Evolutionary conservation across 163 green algal species (phyloP).

Genomic region (Scenedesmus sp.): DNA sequence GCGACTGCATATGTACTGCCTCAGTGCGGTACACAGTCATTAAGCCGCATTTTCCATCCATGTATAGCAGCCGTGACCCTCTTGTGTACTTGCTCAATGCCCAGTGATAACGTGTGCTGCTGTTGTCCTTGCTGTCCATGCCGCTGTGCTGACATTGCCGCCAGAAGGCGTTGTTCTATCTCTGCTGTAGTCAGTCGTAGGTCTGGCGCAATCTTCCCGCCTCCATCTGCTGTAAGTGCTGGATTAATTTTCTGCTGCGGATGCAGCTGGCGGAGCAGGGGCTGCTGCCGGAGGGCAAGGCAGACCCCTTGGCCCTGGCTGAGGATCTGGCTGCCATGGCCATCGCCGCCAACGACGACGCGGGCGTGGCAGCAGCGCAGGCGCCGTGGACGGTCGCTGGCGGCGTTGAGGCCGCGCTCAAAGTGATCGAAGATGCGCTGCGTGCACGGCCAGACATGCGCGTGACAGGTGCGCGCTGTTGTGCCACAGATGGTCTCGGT

Average conservation of each 20-base stretch:
- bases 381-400: slow-evolving; percentile 39
- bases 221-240: neutral
- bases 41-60: too few species aligned
- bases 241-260: neutral
- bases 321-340: slow-evolving; percentile 34
- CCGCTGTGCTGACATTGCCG: neutral
- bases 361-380: slow-evolving; percentile 31
- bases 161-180: too few species aligned
- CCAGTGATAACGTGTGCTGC: neutral
- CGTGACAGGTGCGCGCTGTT: slow-evolving; percentile 54
- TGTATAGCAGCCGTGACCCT: too few species aligned
- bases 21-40: too few species aligned
- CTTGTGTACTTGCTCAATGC: too few species aligned
- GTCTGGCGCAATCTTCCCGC: slow-evolving; percentile 4
- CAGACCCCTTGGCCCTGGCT: slow-evolving; percentile 25
- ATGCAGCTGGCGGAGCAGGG: slow-evolving; percentile 33
- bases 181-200: too few species aligned
- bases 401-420: slow-evolving; percentile 38
- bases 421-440: slow-evolving; percentile 23
- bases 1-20: too few species aligned
- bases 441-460: slow-evolving; percentile 52
- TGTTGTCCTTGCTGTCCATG: neutral
- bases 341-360: slow-evolving; percentile 6
- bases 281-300: neutral
- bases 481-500: too few species aligned